phyloP scores from a whole-genome alignment of 306 rosid species.

The Quercus parvula region DNA sequence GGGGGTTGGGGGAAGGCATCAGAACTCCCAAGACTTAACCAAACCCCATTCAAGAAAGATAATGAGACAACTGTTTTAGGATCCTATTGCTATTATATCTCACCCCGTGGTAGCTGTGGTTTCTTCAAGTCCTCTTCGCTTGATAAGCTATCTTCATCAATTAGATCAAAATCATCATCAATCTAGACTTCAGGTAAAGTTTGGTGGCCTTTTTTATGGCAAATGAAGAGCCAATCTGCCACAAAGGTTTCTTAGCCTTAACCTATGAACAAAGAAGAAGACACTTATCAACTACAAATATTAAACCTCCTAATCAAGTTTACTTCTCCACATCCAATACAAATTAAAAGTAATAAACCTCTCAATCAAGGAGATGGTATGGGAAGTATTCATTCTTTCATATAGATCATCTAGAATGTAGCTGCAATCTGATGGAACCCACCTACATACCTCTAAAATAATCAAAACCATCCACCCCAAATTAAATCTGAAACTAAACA shows the following conservation, averaged over 20 bases:
- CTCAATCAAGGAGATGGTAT: background rate
- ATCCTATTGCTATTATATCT: background rate
- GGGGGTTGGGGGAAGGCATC: background rate
- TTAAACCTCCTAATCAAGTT: slow-evolving; percentile 1
- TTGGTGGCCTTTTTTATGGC: slow-evolving; percentile 51
- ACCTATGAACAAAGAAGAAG: slow-evolving; percentile 33
- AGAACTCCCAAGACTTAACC: background rate
- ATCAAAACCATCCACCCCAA: no score
- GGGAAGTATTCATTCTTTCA: background rate
- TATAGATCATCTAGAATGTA: no score
- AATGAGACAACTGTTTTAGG: background rate
- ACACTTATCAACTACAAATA: slow-evolving; percentile 1
- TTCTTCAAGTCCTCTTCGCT: slow-evolving; percentile 85
- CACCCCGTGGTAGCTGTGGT: slow-evolving; percentile 64
- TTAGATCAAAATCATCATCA: slow-evolving; percentile 76
- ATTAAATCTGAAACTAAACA: no score
- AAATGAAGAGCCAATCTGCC: slow-evolving; percentile 86
- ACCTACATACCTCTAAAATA: no score
- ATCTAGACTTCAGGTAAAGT: slow-evolving; percentile 54
- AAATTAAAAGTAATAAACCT: background rate
- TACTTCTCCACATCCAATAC: background rate
- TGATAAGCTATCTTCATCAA: slow-evolving; percentile 87
- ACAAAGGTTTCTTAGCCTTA: slow-evolving; percentile 67
- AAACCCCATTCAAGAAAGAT: background rate
- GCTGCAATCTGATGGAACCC: no score